Conservation (phyloP, 2,329 filamentous ascomycete species). For the Scortechinia acanthostroma region DNA sequence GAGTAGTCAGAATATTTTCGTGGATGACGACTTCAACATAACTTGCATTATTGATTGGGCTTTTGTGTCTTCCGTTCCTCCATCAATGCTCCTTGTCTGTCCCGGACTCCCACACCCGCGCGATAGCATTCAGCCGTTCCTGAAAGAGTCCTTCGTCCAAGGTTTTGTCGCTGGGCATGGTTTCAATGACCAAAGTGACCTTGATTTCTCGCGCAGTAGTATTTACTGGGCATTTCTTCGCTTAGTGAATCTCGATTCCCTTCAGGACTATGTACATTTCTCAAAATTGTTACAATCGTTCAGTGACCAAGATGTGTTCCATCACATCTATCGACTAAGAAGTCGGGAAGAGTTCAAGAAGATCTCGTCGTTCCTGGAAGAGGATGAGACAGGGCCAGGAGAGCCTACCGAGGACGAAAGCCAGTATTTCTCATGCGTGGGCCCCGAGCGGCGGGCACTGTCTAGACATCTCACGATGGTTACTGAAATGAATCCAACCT, state of each 20-base stretch:
- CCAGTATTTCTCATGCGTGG: background rate
- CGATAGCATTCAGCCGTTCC: conserved; percentile 7
- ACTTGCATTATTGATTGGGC: conserved; percentile 14
- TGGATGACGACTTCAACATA: conserved; percentile 4
- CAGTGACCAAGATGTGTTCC: background rate
- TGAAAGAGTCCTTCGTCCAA: conserved; percentile 5
- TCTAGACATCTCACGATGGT: background rate
- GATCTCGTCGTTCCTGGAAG: too few relatives aligned
- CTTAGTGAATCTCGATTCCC: conserved; percentile 11
- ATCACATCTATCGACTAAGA: background rate
- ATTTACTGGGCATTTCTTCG: conserved; percentile 9
- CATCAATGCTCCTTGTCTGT: conserved; percentile 8
- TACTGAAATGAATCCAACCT: background rate
- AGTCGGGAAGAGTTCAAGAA: background rate
- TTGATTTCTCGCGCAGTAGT: background rate
- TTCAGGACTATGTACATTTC: conserved; percentile 10
- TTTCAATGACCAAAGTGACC: background rate
- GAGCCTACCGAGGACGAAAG: background rate
- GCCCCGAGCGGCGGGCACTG: background rate
- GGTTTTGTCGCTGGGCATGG: background rate
- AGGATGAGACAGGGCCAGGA: too few relatives aligned
- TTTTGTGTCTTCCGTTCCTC: conserved; percentile 11
- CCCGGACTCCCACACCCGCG: conserved; percentile 13
- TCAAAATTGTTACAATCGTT: conserved; percentile 5
- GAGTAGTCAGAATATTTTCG: conserved; percentile 3